phyloP scores from a whole-genome alignment of 805 yeast genomes.

The Starmera pachycereana region DNA sequence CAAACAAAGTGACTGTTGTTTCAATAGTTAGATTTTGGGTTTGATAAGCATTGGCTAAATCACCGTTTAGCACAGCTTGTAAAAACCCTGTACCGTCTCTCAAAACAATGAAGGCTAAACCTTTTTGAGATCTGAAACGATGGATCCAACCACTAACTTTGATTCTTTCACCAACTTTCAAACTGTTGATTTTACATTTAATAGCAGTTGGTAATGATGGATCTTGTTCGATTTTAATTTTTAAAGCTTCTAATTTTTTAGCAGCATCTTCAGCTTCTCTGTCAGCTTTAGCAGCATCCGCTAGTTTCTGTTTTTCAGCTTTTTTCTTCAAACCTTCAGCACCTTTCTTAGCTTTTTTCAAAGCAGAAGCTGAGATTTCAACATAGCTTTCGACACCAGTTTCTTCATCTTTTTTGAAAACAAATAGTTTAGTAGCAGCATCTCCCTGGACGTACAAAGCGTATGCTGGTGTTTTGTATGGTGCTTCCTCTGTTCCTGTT shows the following conservation, averaged over 20 bases:
- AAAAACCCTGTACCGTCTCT: conserved; percentile 93
- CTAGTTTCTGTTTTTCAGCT: conserved; percentile 39
- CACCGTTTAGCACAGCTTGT: conserved; percentile 84
- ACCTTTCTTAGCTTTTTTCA: conserved; percentile 95
- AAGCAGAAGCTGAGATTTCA: conserved; percentile 81
- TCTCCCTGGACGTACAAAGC: conserved; percentile 45
- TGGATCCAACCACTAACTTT: conserved; percentile 92
- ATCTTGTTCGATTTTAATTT: conserved; percentile 69
- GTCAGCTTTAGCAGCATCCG: conserved; percentile 38
- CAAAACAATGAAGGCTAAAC: conserved; percentile 78
- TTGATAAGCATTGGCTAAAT: conserved; percentile 81
- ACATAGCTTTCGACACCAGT: conserved; percentile 38
- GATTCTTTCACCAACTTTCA: conserved; percentile 59
- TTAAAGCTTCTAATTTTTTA: conserved; percentile 68
- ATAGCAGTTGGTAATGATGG: conserved; percentile 58
- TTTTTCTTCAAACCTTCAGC: conserved; percentile 83
- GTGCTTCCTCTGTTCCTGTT: conserved; percentile 57
- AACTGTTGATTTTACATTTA: conserved; percentile 46
- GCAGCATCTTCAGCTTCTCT: conserved; percentile 66
- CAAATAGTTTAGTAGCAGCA: conserved; percentile 38
- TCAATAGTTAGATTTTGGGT: conserved; percentile 83
- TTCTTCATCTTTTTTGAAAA: conserved; percentile 53
- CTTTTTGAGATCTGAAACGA: conserved; percentile 87
- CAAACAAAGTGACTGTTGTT: conserved; percentile 71
- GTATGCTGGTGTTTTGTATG: conserved; percentile 76